Percentiles rank a stretch among this genome's conserved stretches.
phyloP scores from a whole-genome alignment of 75 land plant species.

The Pseudotsuga menziesii region DNA sequence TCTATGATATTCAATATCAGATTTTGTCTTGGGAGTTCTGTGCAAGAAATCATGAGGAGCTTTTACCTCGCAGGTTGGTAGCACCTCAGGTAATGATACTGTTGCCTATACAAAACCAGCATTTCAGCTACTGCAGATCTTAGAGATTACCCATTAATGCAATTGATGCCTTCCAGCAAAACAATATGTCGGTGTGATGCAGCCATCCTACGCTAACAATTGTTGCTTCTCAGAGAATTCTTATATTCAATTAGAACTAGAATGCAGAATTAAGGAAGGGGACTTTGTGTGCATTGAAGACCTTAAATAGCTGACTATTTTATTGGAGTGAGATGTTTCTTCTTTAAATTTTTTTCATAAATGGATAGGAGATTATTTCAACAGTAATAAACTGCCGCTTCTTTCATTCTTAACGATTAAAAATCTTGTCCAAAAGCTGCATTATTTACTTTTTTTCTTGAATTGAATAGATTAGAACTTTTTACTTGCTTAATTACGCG shows the following conservation, averaged over 20 bases:
- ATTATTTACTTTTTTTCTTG: background rate
- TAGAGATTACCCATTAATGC: background rate
- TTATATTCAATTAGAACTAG: background rate
- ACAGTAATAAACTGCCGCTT: background rate
- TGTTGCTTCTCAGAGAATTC: background rate
- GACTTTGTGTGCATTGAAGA: background rate
- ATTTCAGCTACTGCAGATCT: background rate
- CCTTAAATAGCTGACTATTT: no score
- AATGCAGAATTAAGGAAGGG: background rate
- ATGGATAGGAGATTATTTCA: background rate
- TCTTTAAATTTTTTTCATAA: no score
- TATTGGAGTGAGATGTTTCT: no score
- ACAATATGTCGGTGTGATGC: background rate
- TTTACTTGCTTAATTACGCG: background rate
- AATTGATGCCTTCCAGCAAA: background rate
- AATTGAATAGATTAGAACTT: background rate
- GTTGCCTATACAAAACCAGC: background rate
- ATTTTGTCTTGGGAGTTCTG: constrained; percentile 78
- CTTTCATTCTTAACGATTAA: background rate
- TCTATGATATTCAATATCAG: constrained; percentile 28
- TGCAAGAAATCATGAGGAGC: constrained; percentile 73
- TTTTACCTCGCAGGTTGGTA: constrained; percentile 57
- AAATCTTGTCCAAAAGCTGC: background rate
- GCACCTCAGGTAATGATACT: constrained; percentile 52
- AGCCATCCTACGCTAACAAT: background rate